These are phyloP conservation scores for Cyclotella baltica DNA, from an alignment of 108 stramenopile genomes.

Conservation along the genomic window DNA sequence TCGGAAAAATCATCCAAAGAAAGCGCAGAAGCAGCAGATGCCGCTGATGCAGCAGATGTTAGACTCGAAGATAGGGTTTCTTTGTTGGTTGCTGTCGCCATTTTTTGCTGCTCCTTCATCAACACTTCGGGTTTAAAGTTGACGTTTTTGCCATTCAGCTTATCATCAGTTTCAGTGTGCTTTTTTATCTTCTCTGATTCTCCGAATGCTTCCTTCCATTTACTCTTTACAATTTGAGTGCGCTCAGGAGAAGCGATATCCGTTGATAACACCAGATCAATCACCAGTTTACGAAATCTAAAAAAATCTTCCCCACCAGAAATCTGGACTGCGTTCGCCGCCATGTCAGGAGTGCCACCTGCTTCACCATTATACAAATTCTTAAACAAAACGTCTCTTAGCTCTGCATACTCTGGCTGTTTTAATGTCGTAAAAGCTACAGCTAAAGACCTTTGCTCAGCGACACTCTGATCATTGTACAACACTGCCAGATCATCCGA, in stretches of 20 bases:
- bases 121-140: background rate
- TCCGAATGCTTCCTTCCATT: conserved; percentile 89
- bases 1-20: background rate
- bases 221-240: conserved; percentile 70
- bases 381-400: conserved; percentile 64
- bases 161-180: background rate
- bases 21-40: background rate
- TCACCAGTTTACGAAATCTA: conserved; percentile 63
- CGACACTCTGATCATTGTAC: conserved; percentile 86
- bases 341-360: background rate
- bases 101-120: background rate
- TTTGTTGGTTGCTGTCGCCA: background rate
- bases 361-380: background rate
- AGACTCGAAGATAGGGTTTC: background rate
- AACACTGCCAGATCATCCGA: conserved; percentile 62
- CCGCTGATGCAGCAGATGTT: background rate
- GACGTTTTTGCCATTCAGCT: background rate
- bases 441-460: conserved; percentile 70
- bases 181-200: conserved; percentile 46
- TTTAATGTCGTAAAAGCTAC: conserved; percentile 75
- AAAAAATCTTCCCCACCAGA: conserved; percentile 55
- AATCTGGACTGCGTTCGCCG: no score
- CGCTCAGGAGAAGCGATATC: conserved; percentile 74
- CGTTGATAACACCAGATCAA: conserved; percentile 65
- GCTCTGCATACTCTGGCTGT: conserved; percentile 37